Conservation (phyloP, 2,329 filamentous ascomycete genomes). For the Colletotrichum theobromicola region DNA sequence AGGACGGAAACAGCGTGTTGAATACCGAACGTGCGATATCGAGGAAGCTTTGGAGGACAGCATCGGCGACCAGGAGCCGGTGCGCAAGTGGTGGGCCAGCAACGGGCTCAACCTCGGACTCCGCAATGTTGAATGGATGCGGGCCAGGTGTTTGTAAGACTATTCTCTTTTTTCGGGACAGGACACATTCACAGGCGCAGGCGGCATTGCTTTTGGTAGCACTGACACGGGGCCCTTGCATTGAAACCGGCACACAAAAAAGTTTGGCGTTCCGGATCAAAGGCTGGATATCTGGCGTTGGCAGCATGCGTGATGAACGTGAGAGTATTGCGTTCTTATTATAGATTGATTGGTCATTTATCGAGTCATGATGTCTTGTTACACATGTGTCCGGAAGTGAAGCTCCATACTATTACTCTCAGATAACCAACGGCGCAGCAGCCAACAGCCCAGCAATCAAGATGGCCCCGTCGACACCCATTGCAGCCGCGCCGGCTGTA, state of each 20-base stretch:
- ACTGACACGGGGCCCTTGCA: neutral
- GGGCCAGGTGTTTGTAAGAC: slow-evolving; percentile 70
- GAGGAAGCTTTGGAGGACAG: slow-evolving; percentile 94
- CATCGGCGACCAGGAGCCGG: slow-evolving; percentile 73
- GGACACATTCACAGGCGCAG: neutral
- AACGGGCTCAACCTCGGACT: slow-evolving; percentile 84
- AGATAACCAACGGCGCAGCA: neutral
- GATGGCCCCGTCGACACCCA: neutral
- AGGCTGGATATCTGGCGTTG: neutral
- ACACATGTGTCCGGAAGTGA: neutral
- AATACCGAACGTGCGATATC: slow-evolving; percentile 95
- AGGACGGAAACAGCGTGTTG: slow-evolving; percentile 70
- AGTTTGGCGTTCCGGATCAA: neutral
- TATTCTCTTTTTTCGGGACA: neutral
- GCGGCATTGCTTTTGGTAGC: neutral
- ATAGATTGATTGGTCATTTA: neutral
- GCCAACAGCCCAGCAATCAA: slow-evolving; percentile 1
- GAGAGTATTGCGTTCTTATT: neutral
- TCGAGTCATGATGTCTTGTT: neutral
- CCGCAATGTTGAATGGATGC: slow-evolving; percentile 89
- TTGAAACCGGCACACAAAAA: slow-evolving; percentile 1
- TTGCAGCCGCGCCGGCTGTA: neutral
- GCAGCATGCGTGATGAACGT: neutral
- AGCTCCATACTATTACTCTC: neutral
- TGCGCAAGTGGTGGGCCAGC: slow-evolving; percentile 85